Percentiles rank a stretch among this genome's conserved stretches.
phyloP scores from a whole-genome alignment of 2,329 filamentous ascomycete species.

The Aspergillus ochraceoroseus region DNA sequence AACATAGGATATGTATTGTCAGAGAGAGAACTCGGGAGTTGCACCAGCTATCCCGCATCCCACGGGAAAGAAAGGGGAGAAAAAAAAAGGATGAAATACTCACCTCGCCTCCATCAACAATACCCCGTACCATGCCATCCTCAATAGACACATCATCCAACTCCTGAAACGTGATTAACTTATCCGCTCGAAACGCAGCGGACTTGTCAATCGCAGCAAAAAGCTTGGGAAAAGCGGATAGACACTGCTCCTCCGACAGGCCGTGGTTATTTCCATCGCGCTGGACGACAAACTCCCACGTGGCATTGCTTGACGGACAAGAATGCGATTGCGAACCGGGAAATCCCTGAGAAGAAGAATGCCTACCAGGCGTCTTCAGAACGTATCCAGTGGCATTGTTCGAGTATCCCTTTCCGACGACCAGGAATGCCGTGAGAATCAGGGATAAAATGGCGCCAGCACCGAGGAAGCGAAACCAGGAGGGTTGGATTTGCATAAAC shows the following conservation, averaged over 20 bases:
- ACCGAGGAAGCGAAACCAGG: slow-evolving; percentile 29
- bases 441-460: slow-evolving; percentile 27
- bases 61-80: background rate
- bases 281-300: slow-evolving; percentile 33
- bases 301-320: background rate
- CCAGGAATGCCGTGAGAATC: slow-evolving; percentile 27
- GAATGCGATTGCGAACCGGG: background rate
- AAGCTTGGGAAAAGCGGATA: slow-evolving; percentile 40
- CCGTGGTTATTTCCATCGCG: slow-evolving; percentile 38
- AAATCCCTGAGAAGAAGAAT: background rate
- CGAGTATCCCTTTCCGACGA: slow-evolving; percentile 20
- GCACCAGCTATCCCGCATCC: background rate
- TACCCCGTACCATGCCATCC: slow-evolving; percentile 37
- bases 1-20: no score
- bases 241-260: slow-evolving; percentile 35
- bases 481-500: slow-evolving; percentile 15
- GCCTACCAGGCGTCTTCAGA: slow-evolving; percentile 16
- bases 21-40: no score
- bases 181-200: slow-evolving; percentile 20
- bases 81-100: slow-evolving; percentile 8
- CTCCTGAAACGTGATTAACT: slow-evolving; percentile 32
- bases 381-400: slow-evolving; percentile 21
- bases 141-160: slow-evolving; percentile 31
- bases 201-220: slow-evolving; percentile 38
- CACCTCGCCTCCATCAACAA: slow-evolving; percentile 37